Percentiles rank a stretch among this genome's conserved stretches.
Conservation (phyloP, 2,329 filamentous ascomycete genomes). For the Aspergillus versicolor region DNA sequence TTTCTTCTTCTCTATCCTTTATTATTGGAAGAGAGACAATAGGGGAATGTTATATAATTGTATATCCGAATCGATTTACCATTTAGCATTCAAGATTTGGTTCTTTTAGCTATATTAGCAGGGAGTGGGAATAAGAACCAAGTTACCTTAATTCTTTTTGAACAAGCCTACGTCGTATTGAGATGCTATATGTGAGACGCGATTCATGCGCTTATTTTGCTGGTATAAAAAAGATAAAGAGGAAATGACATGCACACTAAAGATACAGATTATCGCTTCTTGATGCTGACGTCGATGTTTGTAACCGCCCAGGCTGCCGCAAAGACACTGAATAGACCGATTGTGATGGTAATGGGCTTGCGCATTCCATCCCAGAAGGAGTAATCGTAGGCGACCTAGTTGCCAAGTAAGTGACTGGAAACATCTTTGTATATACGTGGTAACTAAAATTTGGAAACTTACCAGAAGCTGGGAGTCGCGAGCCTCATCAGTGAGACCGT, state of each 20-base stretch:
- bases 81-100: neutral
- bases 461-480: slow-evolving; percentile 77
- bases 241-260: neutral
- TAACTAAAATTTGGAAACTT: slow-evolving; percentile 21
- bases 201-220: slow-evolving; percentile 3
- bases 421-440: neutral
- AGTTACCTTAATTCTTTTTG: neutral
- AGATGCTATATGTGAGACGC: neutral
- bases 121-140: neutral
- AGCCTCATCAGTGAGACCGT: slow-evolving; percentile 88
- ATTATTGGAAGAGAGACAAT: neutral
- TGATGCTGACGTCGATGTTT: slow-evolving; percentile 79
- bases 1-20: slow-evolving; percentile 6
- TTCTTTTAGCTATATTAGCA: neutral
- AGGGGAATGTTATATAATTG: neutral
- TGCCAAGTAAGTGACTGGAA: neutral
- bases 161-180: neutral
- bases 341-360: slow-evolving; percentile 82
- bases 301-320: slow-evolving; percentile 71
- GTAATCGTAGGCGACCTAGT: slow-evolving; percentile 76
- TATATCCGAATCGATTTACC: neutral
- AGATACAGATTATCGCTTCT: slow-evolving; percentile 47
- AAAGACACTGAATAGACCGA: slow-evolving; percentile 72
- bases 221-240: slow-evolving; percentile 5
- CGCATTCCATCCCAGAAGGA: slow-evolving; percentile 70